These are phyloP conservation scores for Aphanomyces stellatus DNA, from an alignment of 352 stramenopile species.

Conservation along the genomic window DNA sequence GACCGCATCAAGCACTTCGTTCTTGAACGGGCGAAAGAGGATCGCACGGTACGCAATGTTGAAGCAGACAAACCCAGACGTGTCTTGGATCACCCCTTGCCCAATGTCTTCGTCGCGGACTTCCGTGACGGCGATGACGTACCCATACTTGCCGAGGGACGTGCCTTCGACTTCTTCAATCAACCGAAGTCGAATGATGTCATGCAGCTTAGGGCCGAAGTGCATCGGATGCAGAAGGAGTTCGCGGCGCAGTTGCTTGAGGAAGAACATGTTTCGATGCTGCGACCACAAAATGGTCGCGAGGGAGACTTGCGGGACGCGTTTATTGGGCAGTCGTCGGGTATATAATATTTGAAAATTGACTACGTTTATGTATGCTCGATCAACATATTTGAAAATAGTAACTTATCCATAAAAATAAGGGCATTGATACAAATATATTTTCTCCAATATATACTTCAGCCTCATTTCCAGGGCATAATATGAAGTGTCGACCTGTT, in stretches of 20 bases:
- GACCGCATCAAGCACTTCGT: slow-evolving; percentile 95
- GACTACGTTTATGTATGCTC: too few species aligned
- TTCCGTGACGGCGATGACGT: slow-evolving; percentile 96
- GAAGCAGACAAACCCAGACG: slow-evolving; percentile 95
- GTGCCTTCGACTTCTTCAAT: slow-evolving; percentile 96
- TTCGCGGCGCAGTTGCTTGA: slow-evolving; percentile 84
- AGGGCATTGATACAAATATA: not conserved
- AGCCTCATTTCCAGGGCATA: too few species aligned
- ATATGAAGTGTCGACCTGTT: not conserved
- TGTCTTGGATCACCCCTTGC: slow-evolving; percentile 96
- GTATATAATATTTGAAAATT: too few species aligned
- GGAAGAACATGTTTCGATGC: slow-evolving; percentile 83
- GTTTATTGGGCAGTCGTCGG: too few species aligned
- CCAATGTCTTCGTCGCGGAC: slow-evolving; percentile 95
- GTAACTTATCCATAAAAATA: not conserved
- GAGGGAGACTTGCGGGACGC: too few species aligned
- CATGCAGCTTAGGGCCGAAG: slow-evolving; percentile 93
- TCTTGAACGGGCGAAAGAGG: slow-evolving; percentile 95
- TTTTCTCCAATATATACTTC: too few species aligned
- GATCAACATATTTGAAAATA: not conserved
- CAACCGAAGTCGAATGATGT: slow-evolving; percentile 93
- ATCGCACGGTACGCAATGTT: slow-evolving; percentile 95
- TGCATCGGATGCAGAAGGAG: slow-evolving; percentile 94
- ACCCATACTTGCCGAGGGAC: slow-evolving; percentile 94
- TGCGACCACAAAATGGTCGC: not conserved